Evolutionary conservation across 2,329 filamentous ascomycete species (phyloP).

Genomic region (Aureobasidium uvarum): DNA sequence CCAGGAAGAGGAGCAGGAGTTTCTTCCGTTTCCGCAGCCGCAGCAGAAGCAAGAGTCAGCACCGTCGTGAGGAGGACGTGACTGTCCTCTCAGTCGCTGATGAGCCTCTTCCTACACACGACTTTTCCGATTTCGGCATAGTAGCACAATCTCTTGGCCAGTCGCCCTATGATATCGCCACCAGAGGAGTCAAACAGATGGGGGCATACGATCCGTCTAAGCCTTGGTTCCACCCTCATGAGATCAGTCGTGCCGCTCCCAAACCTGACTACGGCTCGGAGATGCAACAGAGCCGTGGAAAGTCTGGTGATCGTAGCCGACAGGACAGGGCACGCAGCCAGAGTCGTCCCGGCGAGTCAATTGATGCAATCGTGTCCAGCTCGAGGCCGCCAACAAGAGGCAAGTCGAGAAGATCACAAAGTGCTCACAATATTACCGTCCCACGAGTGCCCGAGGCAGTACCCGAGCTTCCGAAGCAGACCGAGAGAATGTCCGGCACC

Average conservation of each 20-base stretch:
- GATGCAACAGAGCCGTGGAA: constrained; percentile 17
- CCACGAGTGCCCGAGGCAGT: constrained; percentile 8
- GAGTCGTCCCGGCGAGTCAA: constrained; percentile 15
- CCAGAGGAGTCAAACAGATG: constrained; percentile 28
- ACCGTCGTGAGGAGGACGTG: constrained; percentile 10
- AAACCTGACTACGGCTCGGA: constrained; percentile 20
- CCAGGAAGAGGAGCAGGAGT: constrained; percentile 29
- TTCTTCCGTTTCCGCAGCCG: constrained; percentile 30
- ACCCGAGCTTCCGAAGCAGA: constrained; percentile 7
- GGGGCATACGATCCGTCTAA: constrained; percentile 23
- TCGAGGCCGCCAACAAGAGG: constrained; percentile 2
- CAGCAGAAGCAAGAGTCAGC: constrained; percentile 33
- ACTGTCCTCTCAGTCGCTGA: constrained; percentile 27
- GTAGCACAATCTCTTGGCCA: constrained; percentile 44
- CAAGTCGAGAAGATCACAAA: constrained; percentile 17
- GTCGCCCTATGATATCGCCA: constrained; percentile 48
- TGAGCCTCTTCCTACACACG: constrained; percentile 30
- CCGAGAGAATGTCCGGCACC: constrained; percentile 2
- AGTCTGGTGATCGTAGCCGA: not conserved
- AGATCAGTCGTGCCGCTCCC: constrained; percentile 22
- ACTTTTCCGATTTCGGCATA: constrained; percentile 42
- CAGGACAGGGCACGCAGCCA: constrained; percentile 11
- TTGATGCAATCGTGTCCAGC: not conserved
- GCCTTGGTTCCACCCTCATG: constrained; percentile 23
- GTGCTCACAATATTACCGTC: constrained; percentile 5